Conservation (phyloP, 495 filamentous ascomycete species). For the Aspergillus ostianus region DNA sequence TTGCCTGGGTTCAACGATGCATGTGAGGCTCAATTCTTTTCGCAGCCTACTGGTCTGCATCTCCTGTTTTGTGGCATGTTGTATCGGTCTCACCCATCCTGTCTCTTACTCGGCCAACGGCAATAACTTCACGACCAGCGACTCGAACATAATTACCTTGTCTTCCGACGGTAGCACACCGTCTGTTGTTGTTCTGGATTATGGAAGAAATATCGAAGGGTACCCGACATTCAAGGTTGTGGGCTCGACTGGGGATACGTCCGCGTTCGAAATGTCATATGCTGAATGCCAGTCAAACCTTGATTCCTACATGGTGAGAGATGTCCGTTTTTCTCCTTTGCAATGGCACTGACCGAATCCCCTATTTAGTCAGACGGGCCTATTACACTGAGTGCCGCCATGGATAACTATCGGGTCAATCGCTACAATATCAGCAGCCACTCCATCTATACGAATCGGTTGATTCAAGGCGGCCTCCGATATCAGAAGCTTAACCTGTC, state of each 20-base stretch:
- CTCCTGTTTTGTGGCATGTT: too few species aligned
- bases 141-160: too few species aligned
- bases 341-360: neutral
- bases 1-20: too few species aligned
- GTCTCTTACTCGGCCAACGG: too few species aligned
- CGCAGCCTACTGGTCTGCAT: too few species aligned
- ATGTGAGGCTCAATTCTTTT: too few species aligned
- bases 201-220: slow-evolving; percentile 20
- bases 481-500: slow-evolving; percentile 26
- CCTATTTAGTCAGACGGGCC: slow-evolving; percentile 16
- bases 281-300: slow-evolving; percentile 14
- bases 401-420: slow-evolving; percentile 25
- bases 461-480: slow-evolving; percentile 23
- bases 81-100: too few species aligned
- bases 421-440: slow-evolving; percentile 17
- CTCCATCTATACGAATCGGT: slow-evolving; percentile 13
- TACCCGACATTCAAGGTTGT: slow-evolving; percentile 19
- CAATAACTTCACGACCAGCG: too few species aligned
- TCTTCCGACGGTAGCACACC: slow-evolving; percentile 13
- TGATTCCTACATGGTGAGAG: slow-evolving; percentile 21
- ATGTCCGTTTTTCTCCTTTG: too few species aligned
- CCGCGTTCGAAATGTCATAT: slow-evolving; percentile 23
- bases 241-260: slow-evolving; percentile 14
- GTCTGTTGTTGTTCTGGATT: slow-evolving; percentile 11
- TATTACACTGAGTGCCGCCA: slow-evolving; percentile 17